phyloP scores from a whole-genome alignment of 768 basidiomycete genomes.

The Fomitopsis pulvina region DNA sequence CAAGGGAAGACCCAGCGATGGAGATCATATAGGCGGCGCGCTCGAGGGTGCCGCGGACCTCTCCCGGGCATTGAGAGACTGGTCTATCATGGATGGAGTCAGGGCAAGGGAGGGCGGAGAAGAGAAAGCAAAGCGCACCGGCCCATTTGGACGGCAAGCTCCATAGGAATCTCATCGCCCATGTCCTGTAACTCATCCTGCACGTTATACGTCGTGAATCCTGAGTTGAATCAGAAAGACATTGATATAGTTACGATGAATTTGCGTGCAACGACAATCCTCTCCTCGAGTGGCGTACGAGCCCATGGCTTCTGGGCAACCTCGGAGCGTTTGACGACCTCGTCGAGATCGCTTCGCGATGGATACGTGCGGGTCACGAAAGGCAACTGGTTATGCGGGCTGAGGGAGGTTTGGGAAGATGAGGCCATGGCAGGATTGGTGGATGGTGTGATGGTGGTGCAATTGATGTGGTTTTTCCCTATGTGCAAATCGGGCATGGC shows the following conservation, averaged over 20 bases:
- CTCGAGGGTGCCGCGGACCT: conserved; percentile 75
- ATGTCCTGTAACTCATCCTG: conserved; percentile 47
- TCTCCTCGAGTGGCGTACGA: conserved; percentile 47
- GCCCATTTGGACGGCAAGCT: conserved; percentile 89
- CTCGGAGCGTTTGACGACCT: conserved; percentile 46
- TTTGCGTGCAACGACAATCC: conserved; percentile 62
- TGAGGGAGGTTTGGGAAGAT: conserved; percentile 80
- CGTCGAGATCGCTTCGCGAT: conserved; percentile 50
- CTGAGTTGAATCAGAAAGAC: neutral
- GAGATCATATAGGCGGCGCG: conserved; percentile 80
- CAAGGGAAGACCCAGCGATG: conserved; percentile 70
- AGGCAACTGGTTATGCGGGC: conserved; percentile 71
- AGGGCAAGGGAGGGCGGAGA: neutral
- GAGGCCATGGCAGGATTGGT: too few relatives aligned
- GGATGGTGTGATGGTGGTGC: too few relatives aligned
- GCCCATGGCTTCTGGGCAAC: conserved; percentile 74
- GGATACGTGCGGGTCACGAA: conserved; percentile 65
- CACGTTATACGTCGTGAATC: conserved; percentile 9
- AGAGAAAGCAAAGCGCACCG: conserved; percentile 40
- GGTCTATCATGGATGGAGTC: conserved; percentile 46
- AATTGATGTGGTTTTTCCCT: too few relatives aligned
- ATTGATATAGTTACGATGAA: conserved; percentile 52
- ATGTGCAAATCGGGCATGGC: too few relatives aligned
- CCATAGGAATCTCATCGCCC: conserved; percentile 58
- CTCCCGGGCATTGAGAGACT: conserved; percentile 68